Percentiles rank a stretch among this genome's conserved stretches.
Evolutionary conservation across 768 basidiomycete genomes (phyloP).

Genomic region (Hirschioporus abietinus): DNA sequence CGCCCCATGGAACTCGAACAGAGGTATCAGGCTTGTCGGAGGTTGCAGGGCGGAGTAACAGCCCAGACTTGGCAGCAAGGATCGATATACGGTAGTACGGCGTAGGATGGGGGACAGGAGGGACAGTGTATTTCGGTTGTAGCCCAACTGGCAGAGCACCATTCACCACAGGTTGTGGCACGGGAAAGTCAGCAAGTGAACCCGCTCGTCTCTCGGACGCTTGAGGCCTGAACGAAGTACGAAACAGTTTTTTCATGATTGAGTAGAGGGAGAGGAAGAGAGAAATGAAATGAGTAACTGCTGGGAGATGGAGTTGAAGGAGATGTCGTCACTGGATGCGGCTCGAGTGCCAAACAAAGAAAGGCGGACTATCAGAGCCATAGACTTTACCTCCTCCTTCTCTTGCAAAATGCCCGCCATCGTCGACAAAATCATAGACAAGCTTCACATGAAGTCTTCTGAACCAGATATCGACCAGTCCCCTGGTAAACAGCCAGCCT

Average conservation of each 20-base stretch:
- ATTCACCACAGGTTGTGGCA: background rate
- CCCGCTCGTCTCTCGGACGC: background rate
- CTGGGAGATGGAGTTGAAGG: background rate
- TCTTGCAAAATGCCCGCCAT: constrained; percentile 31
- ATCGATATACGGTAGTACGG: constrained; percentile 68
- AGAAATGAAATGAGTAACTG: background rate
- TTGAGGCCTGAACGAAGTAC: constrained; percentile 1
- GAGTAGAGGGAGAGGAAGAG: background rate
- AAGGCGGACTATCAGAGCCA: too few species aligned
- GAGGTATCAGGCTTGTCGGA: constrained; percentile 30
- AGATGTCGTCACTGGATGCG: background rate
- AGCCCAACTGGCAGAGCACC: constrained; percentile 27
- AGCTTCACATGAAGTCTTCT: constrained; percentile 20
- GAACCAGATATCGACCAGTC: constrained; percentile 2
- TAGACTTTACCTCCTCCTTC: background rate
- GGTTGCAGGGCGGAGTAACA: constrained; percentile 60
- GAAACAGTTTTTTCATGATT: constrained; percentile 2
- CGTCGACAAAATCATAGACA: constrained; percentile 36
- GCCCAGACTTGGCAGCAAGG: constrained; percentile 50
- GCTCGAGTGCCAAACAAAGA: background rate
- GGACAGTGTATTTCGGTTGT: constrained; percentile 60
- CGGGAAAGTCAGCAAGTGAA: background rate
- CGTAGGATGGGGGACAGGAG: constrained; percentile 69
- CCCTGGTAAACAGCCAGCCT: constrained; percentile 34
- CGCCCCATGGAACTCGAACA: constrained; percentile 59